A percentile compares a stretch with the other conserved stretches of the same genome.
Conservation (phyloP, 805 yeast species). For the Saccharomycopsis sp. region DNA sequence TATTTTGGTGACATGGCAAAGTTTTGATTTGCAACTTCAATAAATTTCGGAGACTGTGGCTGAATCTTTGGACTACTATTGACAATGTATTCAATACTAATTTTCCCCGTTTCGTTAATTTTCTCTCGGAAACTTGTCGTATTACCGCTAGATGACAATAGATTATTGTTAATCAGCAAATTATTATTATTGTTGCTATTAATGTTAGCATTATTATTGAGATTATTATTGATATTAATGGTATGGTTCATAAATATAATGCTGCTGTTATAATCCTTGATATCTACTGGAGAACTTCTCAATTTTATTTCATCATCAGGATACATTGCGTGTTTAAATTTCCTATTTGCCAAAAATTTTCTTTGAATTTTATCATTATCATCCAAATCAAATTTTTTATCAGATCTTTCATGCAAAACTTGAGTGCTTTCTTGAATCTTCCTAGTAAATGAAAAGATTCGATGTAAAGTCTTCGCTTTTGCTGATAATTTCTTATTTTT, state of each 20-base stretch:
- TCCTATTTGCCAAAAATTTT: neutral
- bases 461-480: conserved; percentile 70
- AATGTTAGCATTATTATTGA: neutral
- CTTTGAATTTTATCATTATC: neutral
- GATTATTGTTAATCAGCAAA: neutral
- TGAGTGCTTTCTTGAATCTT: conserved; percentile 69
- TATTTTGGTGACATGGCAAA: conserved; percentile 10
- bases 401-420: neutral
- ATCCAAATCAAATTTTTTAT: conserved; percentile 28
- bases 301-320: neutral
- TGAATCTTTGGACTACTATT: conserved; percentile 9
- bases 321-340: neutral
- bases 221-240: neutral
- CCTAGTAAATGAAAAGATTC: conserved; percentile 70
- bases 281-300: neutral
- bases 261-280: too few relatives aligned
- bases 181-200: conserved; percentile 6
- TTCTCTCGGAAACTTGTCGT: conserved; percentile 31
- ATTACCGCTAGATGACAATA: neutral
- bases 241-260: neutral
- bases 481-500: conserved; percentile 46
- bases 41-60: conserved; percentile 15
- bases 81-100: conserved; percentile 35
- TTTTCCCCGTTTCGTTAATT: conserved; percentile 40
- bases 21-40: conserved; percentile 11